Evolutionary conservation across 495 filamentous ascomycete genomes (phyloP).

Genomic region (Neurospora sp.): DNA sequence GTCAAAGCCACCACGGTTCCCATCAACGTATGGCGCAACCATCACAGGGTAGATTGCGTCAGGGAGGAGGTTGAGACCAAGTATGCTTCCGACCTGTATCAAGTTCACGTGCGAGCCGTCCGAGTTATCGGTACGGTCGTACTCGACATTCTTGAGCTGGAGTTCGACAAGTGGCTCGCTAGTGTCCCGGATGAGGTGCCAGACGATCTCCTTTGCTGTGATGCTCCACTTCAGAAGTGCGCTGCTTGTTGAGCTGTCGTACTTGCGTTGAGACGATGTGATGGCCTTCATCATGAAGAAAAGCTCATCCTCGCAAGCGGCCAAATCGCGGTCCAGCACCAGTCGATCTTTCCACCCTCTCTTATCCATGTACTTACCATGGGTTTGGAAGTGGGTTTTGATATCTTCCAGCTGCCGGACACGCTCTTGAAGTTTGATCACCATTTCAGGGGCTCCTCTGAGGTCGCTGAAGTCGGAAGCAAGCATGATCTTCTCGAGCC

Average conservation of each 20-base stretch:
- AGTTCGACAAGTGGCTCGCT: constrained; percentile 88
- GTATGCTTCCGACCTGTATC: constrained; percentile 73
- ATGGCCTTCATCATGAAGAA: constrained; percentile 99
- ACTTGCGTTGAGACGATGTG: constrained; percentile 84
- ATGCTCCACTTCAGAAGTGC: constrained; percentile 85
- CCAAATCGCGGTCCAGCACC: constrained; percentile 75
- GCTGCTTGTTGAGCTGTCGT: constrained; percentile 62
- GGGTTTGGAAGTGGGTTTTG: constrained; percentile 89
- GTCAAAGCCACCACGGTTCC: constrained; percentile 41
- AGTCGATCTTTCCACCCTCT: constrained; percentile 87
- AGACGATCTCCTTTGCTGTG: constrained; percentile 83
- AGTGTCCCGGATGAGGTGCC: constrained; percentile 83
- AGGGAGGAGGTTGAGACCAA: constrained; percentile 78
- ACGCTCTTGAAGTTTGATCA: constrained; percentile 77
- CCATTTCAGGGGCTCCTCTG: constrained; percentile 86
- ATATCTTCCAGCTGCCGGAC: constrained; percentile 94
- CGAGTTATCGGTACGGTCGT: constrained; percentile 88
- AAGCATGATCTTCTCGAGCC: constrained; percentile 95
- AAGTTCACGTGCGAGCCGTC: constrained; percentile 93
- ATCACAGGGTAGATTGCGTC: constrained; percentile 93
- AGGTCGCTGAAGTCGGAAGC: constrained; percentile 99
- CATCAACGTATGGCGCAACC: constrained; percentile 76
- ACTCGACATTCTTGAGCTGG: constrained; percentile 78
- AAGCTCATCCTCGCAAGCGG: constrained; percentile 86
- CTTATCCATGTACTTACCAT: constrained; percentile 77